A percentile compares a stretch with the other conserved stretches of the same genome.
These are phyloP conservation scores for Moricandia arvensis DNA, from an alignment of 345 rosid genomes.

Conservation along the genomic window DNA sequence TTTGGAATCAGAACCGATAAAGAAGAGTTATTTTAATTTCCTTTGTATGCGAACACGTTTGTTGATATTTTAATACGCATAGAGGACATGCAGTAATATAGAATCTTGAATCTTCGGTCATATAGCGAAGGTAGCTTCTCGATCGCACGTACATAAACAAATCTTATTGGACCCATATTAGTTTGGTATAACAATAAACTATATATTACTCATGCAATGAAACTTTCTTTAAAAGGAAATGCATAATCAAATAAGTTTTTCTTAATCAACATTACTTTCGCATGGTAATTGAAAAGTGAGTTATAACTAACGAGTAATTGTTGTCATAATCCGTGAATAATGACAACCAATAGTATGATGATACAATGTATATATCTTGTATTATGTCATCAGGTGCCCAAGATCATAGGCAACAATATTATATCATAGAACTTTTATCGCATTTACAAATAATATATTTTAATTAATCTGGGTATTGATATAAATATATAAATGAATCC, in stretches of 20 bases:
- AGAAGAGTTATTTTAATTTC: not conserved
- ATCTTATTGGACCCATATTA: not conserved
- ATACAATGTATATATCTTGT: too few relatives aligned
- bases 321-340: not conserved
- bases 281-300: not conserved
- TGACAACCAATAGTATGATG: not conserved
- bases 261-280: not conserved
- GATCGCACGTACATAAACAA: conserved; percentile 1
- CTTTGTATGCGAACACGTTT: not conserved
- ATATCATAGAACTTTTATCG: too few relatives aligned
- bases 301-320: not conserved
- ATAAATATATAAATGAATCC: too few relatives aligned
- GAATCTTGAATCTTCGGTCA: not conserved
- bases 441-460: too few relatives aligned
- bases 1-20: not conserved
- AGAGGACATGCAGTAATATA: not conserved
- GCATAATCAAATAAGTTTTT: not conserved
- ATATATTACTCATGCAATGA: not conserved
- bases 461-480: too few relatives aligned
- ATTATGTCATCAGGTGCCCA: too few relatives aligned
- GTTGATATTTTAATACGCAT: not conserved
- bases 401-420: not conserved
- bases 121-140: not conserved
- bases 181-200: conserved; percentile 18
- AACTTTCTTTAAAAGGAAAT: conserved; percentile 20